A percentile compares a stretch with the other conserved stretches of the same genome.
These are phyloP conservation scores for Lyophyllum atratum DNA, from an alignment of 768 basidiomycete species.

Conservation along the genomic window DNA sequence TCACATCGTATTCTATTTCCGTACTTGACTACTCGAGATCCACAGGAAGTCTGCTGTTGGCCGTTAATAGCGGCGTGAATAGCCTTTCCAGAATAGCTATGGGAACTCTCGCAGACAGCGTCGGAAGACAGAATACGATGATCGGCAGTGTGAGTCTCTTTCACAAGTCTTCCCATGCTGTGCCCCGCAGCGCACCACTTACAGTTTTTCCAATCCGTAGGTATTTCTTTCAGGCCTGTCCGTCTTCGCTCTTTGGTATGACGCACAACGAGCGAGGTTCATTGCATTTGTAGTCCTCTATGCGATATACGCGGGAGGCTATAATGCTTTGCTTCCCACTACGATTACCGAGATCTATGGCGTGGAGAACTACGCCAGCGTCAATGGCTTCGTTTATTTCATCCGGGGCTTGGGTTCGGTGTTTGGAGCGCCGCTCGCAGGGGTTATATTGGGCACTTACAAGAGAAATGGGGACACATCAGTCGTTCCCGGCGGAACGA, in stretches of 20 bases:
- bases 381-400: constrained; percentile 43
- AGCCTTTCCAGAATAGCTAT: constrained; percentile 39
- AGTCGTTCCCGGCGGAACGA: neutral
- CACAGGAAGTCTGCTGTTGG: constrained; percentile 39
- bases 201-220: constrained; percentile 18
- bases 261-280: constrained; percentile 38
- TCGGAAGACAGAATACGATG: constrained; percentile 48
- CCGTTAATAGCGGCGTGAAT: constrained; percentile 44
- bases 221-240: constrained; percentile 39
- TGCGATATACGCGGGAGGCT: constrained; percentile 44
- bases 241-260: constrained; percentile 43
- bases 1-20: constrained; percentile 41
- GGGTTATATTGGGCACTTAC: constrained; percentile 37
- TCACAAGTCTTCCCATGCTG: neutral
- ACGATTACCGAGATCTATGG: constrained; percentile 46
- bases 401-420: constrained; percentile 42
- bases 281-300: constrained; percentile 42
- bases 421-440: constrained; percentile 43
- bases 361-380: constrained; percentile 40
- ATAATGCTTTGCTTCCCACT: constrained; percentile 45
- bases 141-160: constrained; percentile 32
- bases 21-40: constrained; percentile 38
- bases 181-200: neutral
- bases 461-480: constrained; percentile 19
- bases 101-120: constrained; percentile 42